Evolutionary conservation across 2,329 filamentous ascomycete genomes (phyloP).

Genomic region (Clonostachys solani): DNA sequence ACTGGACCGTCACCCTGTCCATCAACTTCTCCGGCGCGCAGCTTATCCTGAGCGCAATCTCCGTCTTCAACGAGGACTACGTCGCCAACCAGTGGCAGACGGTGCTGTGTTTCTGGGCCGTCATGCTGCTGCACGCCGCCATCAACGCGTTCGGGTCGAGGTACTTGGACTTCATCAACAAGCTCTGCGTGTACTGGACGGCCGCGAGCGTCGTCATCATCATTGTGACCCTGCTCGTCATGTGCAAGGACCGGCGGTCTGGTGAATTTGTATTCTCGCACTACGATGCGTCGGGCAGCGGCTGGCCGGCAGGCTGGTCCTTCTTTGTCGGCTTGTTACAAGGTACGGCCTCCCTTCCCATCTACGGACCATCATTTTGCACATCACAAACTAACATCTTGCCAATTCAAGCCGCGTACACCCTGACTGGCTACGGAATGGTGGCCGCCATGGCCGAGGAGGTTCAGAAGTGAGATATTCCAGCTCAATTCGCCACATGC

Average conservation of each 20-base stretch:
- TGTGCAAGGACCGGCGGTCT: constrained; percentile 58
- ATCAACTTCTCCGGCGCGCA: constrained; percentile 69
- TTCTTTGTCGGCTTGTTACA: constrained; percentile 52
- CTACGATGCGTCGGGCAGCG: constrained; percentile 65
- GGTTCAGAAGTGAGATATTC: constrained; percentile 40
- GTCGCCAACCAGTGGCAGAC: constrained; percentile 63
- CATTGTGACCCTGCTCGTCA: constrained; percentile 63
- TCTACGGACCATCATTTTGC: constrained; percentile 33
- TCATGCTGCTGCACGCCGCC: constrained; percentile 58
- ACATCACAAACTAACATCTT: neutral
- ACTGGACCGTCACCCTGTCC: constrained; percentile 66
- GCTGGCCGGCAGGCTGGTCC: constrained; percentile 63
- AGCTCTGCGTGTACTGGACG: constrained; percentile 71
- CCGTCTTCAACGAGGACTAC: constrained; percentile 60
- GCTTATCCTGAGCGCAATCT: constrained; percentile 63
- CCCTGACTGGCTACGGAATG: constrained; percentile 44
- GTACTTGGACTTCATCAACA: constrained; percentile 63
- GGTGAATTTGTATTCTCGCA: constrained; percentile 63
- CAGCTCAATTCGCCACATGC: no score
- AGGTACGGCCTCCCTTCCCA: constrained; percentile 17
- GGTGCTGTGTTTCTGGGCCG: constrained; percentile 69
- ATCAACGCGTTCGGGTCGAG: constrained; percentile 62
- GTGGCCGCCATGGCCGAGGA: constrained; percentile 54
- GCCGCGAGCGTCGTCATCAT: constrained; percentile 66
- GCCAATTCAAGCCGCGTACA: constrained; percentile 26